Conservation (phyloP, 164 flowering plant species). For the Stephania yunnanensis region DNA sequence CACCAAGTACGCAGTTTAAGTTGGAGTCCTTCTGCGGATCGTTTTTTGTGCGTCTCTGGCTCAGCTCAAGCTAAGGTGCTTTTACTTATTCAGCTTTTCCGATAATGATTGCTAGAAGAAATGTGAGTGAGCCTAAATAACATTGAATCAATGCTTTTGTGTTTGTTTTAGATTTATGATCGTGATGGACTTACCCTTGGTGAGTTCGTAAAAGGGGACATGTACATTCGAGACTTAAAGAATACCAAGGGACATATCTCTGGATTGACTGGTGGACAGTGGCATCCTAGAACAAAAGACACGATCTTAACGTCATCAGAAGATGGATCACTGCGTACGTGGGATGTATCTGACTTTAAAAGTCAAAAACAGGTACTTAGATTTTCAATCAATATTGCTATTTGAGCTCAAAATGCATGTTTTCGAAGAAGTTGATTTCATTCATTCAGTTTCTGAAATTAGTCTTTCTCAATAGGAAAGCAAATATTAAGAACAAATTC, state of each 20-base stretch:
- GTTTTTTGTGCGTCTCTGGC: constrained; percentile 86
- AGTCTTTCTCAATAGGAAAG: neutral
- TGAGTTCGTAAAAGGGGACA: constrained; percentile 91
- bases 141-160: constrained; percentile 5
- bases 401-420: neutral
- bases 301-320: constrained; percentile 94
- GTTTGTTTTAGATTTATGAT: constrained; percentile 67
- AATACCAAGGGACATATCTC: constrained; percentile 94
- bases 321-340: constrained; percentile 91
- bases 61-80: constrained; percentile 96
- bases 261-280: constrained; percentile 95
- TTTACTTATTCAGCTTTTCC: neutral
- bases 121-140: neutral
- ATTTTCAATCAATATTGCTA: neutral
- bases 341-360: constrained; percentile 98
- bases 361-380: constrained; percentile 81
- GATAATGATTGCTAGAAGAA: neutral
- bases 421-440: neutral
- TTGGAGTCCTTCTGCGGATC: constrained; percentile 97
- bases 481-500: neutral
- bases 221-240: constrained; percentile 96
- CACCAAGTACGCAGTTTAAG: constrained; percentile 93
- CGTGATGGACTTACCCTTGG: constrained; percentile 96
- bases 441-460: neutral
- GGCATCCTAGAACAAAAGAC: constrained; percentile 87